Conservation (phyloP, 139 green algal genomes). For the Astrephomene gubernaculifera region DNA sequence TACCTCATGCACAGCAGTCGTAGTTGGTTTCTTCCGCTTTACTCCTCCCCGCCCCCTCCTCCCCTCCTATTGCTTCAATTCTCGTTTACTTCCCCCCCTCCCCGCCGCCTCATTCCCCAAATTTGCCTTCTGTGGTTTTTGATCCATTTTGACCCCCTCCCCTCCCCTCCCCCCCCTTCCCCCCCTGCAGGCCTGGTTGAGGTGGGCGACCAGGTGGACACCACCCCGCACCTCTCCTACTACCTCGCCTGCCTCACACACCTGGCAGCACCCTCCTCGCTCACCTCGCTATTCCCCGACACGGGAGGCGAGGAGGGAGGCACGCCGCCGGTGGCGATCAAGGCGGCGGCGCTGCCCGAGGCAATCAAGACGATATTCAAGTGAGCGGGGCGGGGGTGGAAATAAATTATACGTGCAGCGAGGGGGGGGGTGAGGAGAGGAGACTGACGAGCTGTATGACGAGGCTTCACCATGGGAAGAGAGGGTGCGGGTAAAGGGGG, state of each 20-base stretch:
- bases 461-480: too few relatives aligned
- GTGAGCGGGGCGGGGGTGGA: neutral
- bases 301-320: slow-evolving; percentile 12
- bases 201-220: slow-evolving; percentile 43
- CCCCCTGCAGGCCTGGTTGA: slow-evolving; percentile 45
- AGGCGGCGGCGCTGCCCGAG: slow-evolving; percentile 36
- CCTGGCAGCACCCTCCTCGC: slow-evolving; percentile 26
- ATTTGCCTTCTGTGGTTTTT: too few relatives aligned
- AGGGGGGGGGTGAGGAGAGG: too few relatives aligned
- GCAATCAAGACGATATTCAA: slow-evolving; percentile 36
- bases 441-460: too few relatives aligned
- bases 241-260: slow-evolving; percentile 48
- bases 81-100: neutral
- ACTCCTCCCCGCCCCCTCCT: too few relatives aligned
- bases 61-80: too few relatives aligned
- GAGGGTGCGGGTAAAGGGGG: too few relatives aligned
- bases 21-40: too few relatives aligned
- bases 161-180: neutral
- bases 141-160: neutral
- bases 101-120: neutral
- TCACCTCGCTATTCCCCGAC: slow-evolving; percentile 38
- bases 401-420: too few relatives aligned
- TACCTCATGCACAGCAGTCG: too few relatives aligned
- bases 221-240: slow-evolving; percentile 48
- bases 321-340: slow-evolving; percentile 36